Conservation (phyloP, 2,329 filamentous ascomycete species). For the Exophiala sp. region DNA sequence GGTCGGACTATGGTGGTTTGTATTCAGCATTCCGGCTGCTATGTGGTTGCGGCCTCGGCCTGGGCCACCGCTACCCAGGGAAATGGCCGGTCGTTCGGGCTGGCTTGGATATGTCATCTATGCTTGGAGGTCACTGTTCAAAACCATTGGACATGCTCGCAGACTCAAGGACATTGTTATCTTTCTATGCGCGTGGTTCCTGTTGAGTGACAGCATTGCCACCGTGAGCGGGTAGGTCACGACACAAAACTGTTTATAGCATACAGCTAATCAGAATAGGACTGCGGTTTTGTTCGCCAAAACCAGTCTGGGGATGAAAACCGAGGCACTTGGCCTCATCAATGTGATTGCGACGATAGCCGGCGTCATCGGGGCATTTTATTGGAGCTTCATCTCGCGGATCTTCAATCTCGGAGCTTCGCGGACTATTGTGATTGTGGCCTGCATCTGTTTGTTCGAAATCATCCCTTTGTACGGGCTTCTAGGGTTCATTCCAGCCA, state of each 20-base stretch:
- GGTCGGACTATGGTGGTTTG: conserved; percentile 85
- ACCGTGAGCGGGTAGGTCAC: conserved; percentile 65
- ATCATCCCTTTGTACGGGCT: conserved; percentile 88
- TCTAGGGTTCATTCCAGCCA: conserved; percentile 75
- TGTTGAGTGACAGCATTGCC: conserved; percentile 88
- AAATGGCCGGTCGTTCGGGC: conserved; percentile 37
- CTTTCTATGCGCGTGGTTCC: conserved; percentile 87
- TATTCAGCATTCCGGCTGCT: conserved; percentile 82
- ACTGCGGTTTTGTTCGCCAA: conserved; percentile 96
- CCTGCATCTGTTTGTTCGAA: conserved; percentile 87
- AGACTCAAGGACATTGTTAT: conserved; percentile 72
- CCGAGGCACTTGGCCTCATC: conserved; percentile 82
- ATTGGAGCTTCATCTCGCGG: conserved; percentile 75
- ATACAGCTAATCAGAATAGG: conserved; percentile 11
- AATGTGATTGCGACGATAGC: conserved; percentile 83
- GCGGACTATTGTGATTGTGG: conserved; percentile 85
- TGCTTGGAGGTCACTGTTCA: conserved; percentile 80
- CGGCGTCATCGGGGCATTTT: conserved; percentile 81
- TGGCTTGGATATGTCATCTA: conserved; percentile 70
- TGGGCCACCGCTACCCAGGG: conserved; percentile 65
- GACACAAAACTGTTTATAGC: neutral
- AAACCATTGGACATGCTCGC: conserved; percentile 69
- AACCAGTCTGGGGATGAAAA: conserved; percentile 82
- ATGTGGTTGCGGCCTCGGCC: conserved; percentile 83
- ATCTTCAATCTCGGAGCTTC: conserved; percentile 65